A percentile compares a stretch with the other conserved stretches of the same genome.
Conservation (phyloP, 345 rosid genomes). For the Cochlearia excelsa region DNA sequence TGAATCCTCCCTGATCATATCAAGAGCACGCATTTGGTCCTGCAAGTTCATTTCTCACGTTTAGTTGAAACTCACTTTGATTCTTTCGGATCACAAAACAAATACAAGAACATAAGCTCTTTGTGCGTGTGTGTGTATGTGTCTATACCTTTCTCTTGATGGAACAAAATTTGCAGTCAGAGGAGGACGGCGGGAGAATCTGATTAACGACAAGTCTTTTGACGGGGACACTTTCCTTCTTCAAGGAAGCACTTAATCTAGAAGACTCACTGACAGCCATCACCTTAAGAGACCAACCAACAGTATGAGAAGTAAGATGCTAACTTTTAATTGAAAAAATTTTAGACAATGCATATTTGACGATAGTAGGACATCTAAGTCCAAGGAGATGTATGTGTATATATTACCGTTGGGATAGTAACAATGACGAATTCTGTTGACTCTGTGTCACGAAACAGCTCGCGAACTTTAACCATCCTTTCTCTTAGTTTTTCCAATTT, state of each 20-base stretch:
- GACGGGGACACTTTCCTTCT: conserved; percentile 87
- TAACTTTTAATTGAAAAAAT: not conserved
- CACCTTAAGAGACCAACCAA: conserved; percentile 48
- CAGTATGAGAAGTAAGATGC: conserved; percentile 7
- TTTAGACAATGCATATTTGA: not conserved
- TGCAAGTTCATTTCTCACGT: conserved; percentile 37
- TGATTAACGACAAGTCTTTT: conserved; percentile 89
- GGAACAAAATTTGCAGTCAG: conserved; percentile 96
- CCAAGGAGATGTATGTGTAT: conserved; percentile 3
- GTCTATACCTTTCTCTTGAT: conserved; percentile 84
- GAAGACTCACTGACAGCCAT: conserved; percentile 96
- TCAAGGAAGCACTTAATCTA: conserved; percentile 71
- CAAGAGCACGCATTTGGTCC: conserved; percentile 95
- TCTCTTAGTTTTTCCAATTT: conserved; percentile 84
- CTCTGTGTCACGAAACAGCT: conserved; percentile 83
- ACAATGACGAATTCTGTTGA: conserved; percentile 94
- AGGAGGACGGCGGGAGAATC: conserved; percentile 80
- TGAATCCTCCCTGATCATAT: conserved; percentile 67
- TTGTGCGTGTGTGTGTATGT: not conserved
- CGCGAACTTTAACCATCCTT: conserved; percentile 96
- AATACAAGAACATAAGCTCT: conserved; percentile 9
- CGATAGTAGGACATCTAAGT: no score
- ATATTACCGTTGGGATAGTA: conserved; percentile 85
- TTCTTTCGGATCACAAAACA: conserved; percentile 6
- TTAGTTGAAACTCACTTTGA: conserved; percentile 1